Base-by-base conservation (phyloP, 305 asterid species). In the Solanum hybrid region DNA sequence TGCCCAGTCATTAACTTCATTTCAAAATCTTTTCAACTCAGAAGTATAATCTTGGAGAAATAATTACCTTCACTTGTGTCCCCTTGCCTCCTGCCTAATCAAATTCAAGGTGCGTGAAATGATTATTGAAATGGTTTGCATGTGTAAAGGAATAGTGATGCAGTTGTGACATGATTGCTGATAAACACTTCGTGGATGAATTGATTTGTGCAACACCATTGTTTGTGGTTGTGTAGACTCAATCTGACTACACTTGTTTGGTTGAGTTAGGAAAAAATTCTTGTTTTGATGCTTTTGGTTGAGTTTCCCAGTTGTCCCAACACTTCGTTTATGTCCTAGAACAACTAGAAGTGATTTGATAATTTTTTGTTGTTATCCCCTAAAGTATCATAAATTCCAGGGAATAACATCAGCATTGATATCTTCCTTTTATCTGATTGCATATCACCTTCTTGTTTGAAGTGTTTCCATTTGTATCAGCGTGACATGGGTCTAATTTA, bases 401-500 rank as follows among this genome's bases (percentile, higher is more conserved):
- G 73, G 34, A 17, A 83, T 45, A 83, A 29, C 88, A 41, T 45
- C 38, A 45, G 75, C 39, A 29, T 32, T 29, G 88, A 29, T 83
- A 70, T 57, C 51, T 20, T 77, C 22, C 82, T 84, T 24, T 90
- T 41, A 51, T 89, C 33, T 78, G 80, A 91, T 85, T 87, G 78
- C 78, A 31, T 57, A 85, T 32, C 88, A 57, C 33, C 77, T 85
- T 85, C 88, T 32, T 70, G 87, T 86, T 36, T 79, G 27, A 89
- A 88, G 77, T 89, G 80, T 57, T 75, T 89, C 89, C 89, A 22
- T 88, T 29, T 57, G 45, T 85, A 85, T 85, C 41, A 65, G n/a
- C 17, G 32, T 85, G 78, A 85, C 51, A 22, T 57, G 77, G 33
- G 22, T 57, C 87, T 90, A 85, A 51, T 91, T 92, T 89, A 92